Conservation (phyloP, 2,329 filamentous ascomycete species). For the Ascochyta rabiei region DNA sequence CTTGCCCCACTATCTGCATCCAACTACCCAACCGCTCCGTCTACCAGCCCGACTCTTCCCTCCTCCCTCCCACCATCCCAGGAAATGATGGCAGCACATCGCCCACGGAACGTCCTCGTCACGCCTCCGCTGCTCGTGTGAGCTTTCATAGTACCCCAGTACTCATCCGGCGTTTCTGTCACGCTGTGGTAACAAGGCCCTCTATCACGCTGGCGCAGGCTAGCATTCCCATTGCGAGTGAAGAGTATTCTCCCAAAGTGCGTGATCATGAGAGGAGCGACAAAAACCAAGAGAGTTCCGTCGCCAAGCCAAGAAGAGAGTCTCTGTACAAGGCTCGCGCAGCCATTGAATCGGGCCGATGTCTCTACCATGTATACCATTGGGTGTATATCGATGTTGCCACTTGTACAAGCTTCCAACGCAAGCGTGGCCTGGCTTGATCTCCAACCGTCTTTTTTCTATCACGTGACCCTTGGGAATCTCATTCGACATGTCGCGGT, state of each 20-base stretch:
- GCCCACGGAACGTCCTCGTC: slow-evolving; percentile 56
- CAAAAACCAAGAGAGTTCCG: slow-evolving; percentile 29
- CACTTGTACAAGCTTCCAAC: too few species aligned
- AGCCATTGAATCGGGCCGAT: too few species aligned
- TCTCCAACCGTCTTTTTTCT: too few species aligned
- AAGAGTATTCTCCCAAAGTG: slow-evolving; percentile 18
- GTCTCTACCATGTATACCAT: too few species aligned
- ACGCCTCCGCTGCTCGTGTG: slow-evolving; percentile 54
- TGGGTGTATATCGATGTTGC: too few species aligned
- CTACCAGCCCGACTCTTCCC: slow-evolving; percentile 49
- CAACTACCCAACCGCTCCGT: slow-evolving; percentile 55
- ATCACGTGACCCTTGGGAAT: too few species aligned
- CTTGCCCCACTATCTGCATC: slow-evolving; percentile 52
- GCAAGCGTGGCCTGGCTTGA: too few species aligned
- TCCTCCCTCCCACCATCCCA: slow-evolving; percentile 47
- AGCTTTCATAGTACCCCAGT: slow-evolving; percentile 50
- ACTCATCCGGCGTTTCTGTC: neutral
- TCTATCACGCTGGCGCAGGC: slow-evolving; percentile 20
- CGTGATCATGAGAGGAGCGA: slow-evolving; percentile 40
- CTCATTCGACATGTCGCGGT: too few species aligned
- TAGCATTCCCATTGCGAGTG: slow-evolving; percentile 21
- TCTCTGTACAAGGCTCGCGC: slow-evolving; percentile 35
- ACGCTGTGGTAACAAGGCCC: slow-evolving; percentile 27
- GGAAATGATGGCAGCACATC: slow-evolving; percentile 56
- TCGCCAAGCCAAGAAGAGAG: slow-evolving; percentile 33